A percentile compares a stretch with the other conserved stretches of the same genome.
Evolutionary conservation across 106 monocot genomes (phyloP).

Genomic region (Acanthochlamys bracteata): DNA sequence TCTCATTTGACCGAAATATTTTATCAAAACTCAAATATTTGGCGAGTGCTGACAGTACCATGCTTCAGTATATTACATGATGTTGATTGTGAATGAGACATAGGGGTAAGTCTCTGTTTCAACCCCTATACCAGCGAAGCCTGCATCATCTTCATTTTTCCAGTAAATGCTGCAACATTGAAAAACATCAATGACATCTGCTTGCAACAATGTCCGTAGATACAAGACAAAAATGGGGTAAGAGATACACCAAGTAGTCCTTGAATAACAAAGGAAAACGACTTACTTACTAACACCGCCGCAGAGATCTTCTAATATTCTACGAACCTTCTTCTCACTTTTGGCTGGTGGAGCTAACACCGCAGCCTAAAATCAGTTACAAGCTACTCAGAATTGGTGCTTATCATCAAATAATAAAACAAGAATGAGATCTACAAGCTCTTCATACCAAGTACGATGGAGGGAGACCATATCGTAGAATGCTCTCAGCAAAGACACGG

Average conservation of each 20-base stretch:
- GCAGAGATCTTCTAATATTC: slow-evolving; percentile 58
- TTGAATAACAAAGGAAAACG: not conserved
- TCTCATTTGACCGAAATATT: not conserved
- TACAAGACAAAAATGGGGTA: not conserved
- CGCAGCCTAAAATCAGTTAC: slow-evolving; percentile 38
- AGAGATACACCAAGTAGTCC: not conserved
- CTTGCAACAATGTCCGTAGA: not conserved
- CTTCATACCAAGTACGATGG: slow-evolving; percentile 75
- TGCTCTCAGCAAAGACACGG: slow-evolving; percentile 90
- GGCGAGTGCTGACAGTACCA: not conserved
- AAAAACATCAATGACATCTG: not conserved
- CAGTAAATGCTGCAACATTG: slow-evolving; percentile 50
- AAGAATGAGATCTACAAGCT: not conserved
- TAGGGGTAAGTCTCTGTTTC: slow-evolving; percentile 79
- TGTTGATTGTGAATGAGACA: slow-evolving; percentile 89
- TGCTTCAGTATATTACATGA: slow-evolving; percentile 18
- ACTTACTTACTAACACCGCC: slow-evolving; percentile 53
- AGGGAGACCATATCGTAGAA: slow-evolving; percentile 94
- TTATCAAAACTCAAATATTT: not conserved
- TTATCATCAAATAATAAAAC: not conserved
- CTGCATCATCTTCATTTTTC: slow-evolving; percentile 73
- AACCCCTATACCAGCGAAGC: slow-evolving; percentile 58
- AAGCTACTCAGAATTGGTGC: not conserved
- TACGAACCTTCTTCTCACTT: slow-evolving; percentile 87
- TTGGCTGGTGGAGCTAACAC: slow-evolving; percentile 72